Evolutionary conservation across 768 basidiomycete species (phyloP).

Genomic region (Strobilomyces confusus): DNA sequence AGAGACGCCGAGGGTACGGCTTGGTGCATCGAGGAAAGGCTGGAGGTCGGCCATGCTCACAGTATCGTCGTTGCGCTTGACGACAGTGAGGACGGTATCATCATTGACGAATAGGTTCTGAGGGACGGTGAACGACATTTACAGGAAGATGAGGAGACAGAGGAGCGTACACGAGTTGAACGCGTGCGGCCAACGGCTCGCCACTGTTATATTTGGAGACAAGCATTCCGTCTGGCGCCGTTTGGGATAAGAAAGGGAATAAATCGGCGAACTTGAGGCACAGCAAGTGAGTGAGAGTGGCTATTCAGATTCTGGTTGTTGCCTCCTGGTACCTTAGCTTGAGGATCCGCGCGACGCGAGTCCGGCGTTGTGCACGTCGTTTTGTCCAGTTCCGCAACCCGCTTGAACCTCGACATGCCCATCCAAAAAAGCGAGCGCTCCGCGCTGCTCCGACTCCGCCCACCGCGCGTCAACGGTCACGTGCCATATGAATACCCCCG

Average conservation of each 20-base stretch:
- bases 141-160: not conserved
- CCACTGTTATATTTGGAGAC: slow-evolving; percentile 3
- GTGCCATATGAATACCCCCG: slow-evolving; percentile 1
- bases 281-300: slow-evolving; percentile 12
- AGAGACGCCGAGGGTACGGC: slow-evolving; percentile 38
- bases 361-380: not conserved
- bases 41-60: slow-evolving; percentile 23
- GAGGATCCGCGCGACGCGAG: not conserved
- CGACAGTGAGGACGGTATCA: slow-evolving; percentile 27
- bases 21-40: slow-evolving; percentile 28
- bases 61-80: slow-evolving; percentile 22
- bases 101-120: slow-evolving; percentile 34
- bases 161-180: not conserved
- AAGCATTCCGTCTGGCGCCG: not conserved
- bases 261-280: not conserved
- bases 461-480: slow-evolving; percentile 12
- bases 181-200: too few species aligned
- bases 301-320: not conserved
- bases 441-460: not conserved
- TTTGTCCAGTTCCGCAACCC: slow-evolving; percentile 6
- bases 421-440: not conserved
- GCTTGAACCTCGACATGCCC: not conserved
- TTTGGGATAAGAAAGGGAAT: not conserved
- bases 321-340: not conserved
- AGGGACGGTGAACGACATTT: slow-evolving; percentile 21